Base-by-base conservation (phyloP, 768 basidiomycete species). In the Tylopilus felleus region DNA sequence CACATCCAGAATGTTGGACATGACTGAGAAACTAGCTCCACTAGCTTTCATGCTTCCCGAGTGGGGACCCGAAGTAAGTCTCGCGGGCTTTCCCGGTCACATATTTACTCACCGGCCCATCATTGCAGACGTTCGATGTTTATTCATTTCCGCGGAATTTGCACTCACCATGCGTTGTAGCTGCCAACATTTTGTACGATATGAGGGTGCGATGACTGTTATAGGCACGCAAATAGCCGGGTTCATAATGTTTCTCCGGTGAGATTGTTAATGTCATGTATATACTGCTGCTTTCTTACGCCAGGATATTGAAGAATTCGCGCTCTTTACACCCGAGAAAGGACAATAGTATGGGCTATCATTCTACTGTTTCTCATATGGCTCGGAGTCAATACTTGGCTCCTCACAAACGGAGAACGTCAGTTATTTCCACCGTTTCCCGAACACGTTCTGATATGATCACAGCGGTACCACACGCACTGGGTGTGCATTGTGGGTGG, bases 341-440 rank as follows among this genome's bases (percentile, higher is more conserved):
- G 19, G 31, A 2, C 14, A 21, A 38, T 66, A 10, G 8, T 68
- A 38, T 53, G 44, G 48, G 33, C 46, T 8, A 10, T 62, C 12
- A 23, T 51, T 21, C 5, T 55, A 1, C 46, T 85, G 9, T 74
- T 82, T 38, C 8, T 75, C 12, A 49, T 75, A 28, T 77, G 80
- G 66, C 70, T 78, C n/a, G 66, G 60, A 4, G 63, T 80, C 57
- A 83, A 81, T 54, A 72, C 74, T 1, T 85, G 78, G 79, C 67
- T 86, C n/a, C 70, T 87, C 19, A 73, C 74, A 25, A 58, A 68
- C 16, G 83, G 76, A 0, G 58, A 74, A 71, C 71, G 85, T 86
- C 56, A 13, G 81, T 65, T 23, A 1, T 38, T 35, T n/a, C 25
- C 16, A 5, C 43, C 38, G 1, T 40, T 22, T 27, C 39, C 48